Percentiles rank a stretch among this genome's conserved stretches.
These are phyloP conservation scores for Tuber brumale DNA, from an alignment of 495 filamentous ascomycete species.

Conservation along the genomic window DNA sequence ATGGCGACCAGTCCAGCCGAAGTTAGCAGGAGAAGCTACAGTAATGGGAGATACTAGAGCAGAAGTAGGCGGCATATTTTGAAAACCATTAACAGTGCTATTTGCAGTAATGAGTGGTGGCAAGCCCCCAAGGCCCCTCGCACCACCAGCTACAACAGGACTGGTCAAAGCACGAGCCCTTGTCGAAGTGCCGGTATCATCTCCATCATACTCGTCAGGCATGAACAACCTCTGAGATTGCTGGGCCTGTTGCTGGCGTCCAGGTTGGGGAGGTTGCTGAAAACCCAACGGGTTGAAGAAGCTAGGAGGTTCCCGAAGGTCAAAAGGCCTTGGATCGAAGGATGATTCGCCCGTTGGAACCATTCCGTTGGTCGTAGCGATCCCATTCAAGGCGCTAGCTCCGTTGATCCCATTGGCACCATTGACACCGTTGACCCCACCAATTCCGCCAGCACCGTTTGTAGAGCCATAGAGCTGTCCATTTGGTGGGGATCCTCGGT, in stretches of 20 bases:
- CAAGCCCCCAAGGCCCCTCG: conserved; percentile 23
- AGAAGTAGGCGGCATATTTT: conserved; percentile 5
- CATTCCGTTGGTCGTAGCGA: conserved; percentile 13
- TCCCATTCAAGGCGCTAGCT: conserved; percentile 22
- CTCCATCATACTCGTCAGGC: conserved; percentile 24
- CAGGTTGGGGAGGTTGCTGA: neutral
- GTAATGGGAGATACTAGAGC: neutral
- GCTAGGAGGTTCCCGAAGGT: neutral
- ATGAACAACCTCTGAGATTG: conserved; percentile 26
- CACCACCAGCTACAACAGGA: conserved; percentile 14
- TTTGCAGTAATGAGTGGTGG: conserved; percentile 37
- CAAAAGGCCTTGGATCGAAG: conserved; percentile 8
- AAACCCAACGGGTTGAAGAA: neutral
- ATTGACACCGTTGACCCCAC: conserved; percentile 11
- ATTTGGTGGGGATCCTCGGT: neutral
- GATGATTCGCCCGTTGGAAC: conserved; percentile 25
- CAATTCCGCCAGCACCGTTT: neutral
- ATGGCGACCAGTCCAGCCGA: conserved; percentile 49
- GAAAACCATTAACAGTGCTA: conserved; percentile 22
- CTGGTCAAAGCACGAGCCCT: conserved; percentile 30
- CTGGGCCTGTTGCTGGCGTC: conserved; percentile 21
- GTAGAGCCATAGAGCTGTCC: neutral
- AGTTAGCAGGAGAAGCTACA: conserved; percentile 46
- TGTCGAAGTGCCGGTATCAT: conserved; percentile 28
- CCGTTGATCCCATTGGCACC: conserved; percentile 19